Evolutionary conservation across 495 filamentous ascomycete genomes (phyloP), one percentile per base, ranked within the genome.

Genomic region (Aspergillus avenaceus): DNA sequence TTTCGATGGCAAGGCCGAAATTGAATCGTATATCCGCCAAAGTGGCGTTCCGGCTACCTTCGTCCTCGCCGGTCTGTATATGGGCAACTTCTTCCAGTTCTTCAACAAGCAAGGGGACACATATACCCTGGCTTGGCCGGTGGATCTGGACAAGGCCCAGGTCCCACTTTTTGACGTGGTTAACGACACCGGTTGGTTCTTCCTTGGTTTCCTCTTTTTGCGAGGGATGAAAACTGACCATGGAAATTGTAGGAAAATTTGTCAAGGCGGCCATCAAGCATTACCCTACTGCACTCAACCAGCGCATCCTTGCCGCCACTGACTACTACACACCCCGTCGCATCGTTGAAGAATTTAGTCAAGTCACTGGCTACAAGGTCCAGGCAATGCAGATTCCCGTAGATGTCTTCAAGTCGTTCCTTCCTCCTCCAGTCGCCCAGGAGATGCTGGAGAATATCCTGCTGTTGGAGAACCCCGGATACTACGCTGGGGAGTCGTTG

Each of bases 1-100:
- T 60, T 88, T 85, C 54, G 83, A 86, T 61, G 54, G 58, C 49
- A 87, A 86, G 61, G 80, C 81, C 18, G 50, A 70, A 1, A 71
- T 86, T 8, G 83, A 80, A 40, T 63, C 77, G 14, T 85, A 86
- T 60, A 75, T 84, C 45, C 58, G 78, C 67, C 7, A 40, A n/a
- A 12, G 19, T 1, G 74, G 69, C 12, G 55, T 86, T 4, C 74
- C 76, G 0, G 69, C 75, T 46, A 79, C 77, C 1, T 85, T 79
- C 56, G 74, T 84, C 52, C 54, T 80, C 16, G 71, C 81, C 2
- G 84, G 78, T 3, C 76, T 74, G 52, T 86, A 76, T 67, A 84
- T 84, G 83, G 63, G 66, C 46, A 83, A 81, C 56, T 54, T 69
- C 19, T 45, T 49, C 9, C 34, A 25, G 5, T 37, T 52, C 18